phyloP scores from a whole-genome alignment of 1,139 yeast genomes.

The Protomyces pachydermus region DNA sequence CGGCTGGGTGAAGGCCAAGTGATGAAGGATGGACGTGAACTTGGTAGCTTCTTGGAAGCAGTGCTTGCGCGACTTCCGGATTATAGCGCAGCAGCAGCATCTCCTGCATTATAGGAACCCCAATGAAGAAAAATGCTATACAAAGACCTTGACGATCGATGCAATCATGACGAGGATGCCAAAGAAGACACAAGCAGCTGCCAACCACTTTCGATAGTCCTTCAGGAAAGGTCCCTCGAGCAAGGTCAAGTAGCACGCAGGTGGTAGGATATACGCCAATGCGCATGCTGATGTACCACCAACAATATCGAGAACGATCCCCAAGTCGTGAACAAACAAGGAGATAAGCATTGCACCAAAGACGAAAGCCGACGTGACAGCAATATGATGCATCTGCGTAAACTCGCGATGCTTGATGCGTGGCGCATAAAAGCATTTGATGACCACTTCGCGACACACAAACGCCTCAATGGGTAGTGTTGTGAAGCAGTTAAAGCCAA shows the following conservation, averaged over 20 bases:
- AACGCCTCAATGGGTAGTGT: constrained; percentile 87
- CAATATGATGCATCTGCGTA: constrained; percentile 46
- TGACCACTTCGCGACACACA: constrained; percentile 78
- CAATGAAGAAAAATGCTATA: neutral
- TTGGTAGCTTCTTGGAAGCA: neutral
- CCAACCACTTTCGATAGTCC: constrained; percentile 50
- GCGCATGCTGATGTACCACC: constrained; percentile 92
- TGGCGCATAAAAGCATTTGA: constrained; percentile 52
- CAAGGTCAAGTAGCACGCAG: constrained; percentile 68
- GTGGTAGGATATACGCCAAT: constrained; percentile 90
- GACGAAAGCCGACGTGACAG: constrained; percentile 64
- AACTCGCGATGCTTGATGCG: constrained; percentile 21
- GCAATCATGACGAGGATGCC: constrained; percentile 73
- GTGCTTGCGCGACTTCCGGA: neutral
- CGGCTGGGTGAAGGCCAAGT: neutral
- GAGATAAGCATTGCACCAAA: constrained; percentile 70
- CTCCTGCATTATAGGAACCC: neutral
- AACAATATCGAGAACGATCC: constrained; percentile 78
- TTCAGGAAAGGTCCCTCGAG: constrained; percentile 44
- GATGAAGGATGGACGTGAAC: neutral
- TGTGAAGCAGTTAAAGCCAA: constrained; percentile 66
- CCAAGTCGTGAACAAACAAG: constrained; percentile 77
- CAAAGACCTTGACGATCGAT: constrained; percentile 48
- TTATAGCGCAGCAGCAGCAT: neutral
- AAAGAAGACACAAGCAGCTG: constrained; percentile 59